phyloP scores from a whole-genome alignment of 1,139 yeast species.

The Sugiyamaella sp. region DNA sequence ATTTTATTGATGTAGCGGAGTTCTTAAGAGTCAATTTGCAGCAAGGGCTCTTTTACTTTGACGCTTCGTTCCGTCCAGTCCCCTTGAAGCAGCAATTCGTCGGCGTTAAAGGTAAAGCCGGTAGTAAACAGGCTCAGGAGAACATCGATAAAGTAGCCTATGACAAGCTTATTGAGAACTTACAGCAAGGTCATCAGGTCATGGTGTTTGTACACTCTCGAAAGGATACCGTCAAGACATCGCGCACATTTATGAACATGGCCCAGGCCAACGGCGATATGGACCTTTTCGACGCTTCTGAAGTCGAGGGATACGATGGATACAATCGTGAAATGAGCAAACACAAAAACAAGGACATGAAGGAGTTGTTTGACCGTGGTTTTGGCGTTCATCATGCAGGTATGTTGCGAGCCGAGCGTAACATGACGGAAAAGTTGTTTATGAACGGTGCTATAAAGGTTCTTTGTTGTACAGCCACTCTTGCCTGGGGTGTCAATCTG shows the following conservation, averaged over 20 bases:
- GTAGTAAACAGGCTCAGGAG: conserved; percentile 69
- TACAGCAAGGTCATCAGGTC: conserved; percentile 78
- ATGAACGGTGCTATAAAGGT: conserved; percentile 85
- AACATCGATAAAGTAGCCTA: conserved; percentile 78
- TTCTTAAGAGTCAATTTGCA: conserved; percentile 88
- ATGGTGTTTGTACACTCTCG: conserved; percentile 98
- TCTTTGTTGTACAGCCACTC: conserved; percentile 92
- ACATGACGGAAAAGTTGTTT: conserved; percentile 86
- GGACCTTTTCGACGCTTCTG: conserved; percentile 63
- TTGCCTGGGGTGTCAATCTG: conserved; percentile 99
- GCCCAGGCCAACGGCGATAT: conserved; percentile 61
- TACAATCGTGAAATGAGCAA: conserved; percentile 71
- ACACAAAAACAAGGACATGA: conserved; percentile 75
- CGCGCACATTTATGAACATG: conserved; percentile 69
- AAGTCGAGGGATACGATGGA: conserved; percentile 46
- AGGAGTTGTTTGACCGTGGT: conserved; percentile 78
- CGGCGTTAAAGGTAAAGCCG: conserved; percentile 88
- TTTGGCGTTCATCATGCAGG: conserved; percentile 99
- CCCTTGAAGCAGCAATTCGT: conserved; percentile 86
- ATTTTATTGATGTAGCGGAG: conserved; percentile 92
- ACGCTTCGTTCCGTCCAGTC: conserved; percentile 89
- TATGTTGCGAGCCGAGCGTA: conserved; percentile 88
- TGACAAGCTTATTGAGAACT: conserved; percentile 69
- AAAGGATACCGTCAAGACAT: conserved; percentile 86
- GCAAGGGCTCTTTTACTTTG: conserved; percentile 92